phyloP scores from a whole-genome alignment of 1,284 basidiomycete genomes.

The Cutaneotrichosporon cyanovorans region DNA sequence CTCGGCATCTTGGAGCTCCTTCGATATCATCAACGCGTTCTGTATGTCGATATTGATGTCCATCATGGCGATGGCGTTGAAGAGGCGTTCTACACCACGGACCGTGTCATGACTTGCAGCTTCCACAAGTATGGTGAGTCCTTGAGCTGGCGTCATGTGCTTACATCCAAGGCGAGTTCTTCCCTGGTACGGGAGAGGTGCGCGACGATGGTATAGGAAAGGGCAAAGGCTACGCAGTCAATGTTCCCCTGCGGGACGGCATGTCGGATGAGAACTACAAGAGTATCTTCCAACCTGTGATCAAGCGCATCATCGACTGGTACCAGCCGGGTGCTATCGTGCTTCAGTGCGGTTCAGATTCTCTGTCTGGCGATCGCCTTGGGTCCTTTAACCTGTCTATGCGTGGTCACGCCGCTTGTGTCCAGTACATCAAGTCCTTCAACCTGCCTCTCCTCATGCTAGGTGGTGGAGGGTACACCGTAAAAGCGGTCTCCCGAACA shows the following conservation, averaged over 20 bases:
- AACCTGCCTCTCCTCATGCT: conserved; percentile 85
- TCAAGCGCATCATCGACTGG: conserved; percentile 87
- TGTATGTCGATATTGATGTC: conserved; percentile 98
- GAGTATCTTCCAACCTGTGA: conserved; percentile 92
- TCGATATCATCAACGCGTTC: conserved; percentile 84
- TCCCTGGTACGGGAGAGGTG: conserved; percentile 95
- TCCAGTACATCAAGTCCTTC: conserved; percentile 94
- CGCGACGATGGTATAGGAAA: conserved; percentile 87
- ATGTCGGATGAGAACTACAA: conserved; percentile 95
- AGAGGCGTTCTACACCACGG: conserved; percentile 98
- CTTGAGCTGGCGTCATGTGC: neutral
- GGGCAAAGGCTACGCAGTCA: conserved; percentile 86
- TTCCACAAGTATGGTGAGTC: conserved; percentile 88
- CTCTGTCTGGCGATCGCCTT: conserved; percentile 90
- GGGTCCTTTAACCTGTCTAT: conserved; percentile 96
- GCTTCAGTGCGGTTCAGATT: conserved; percentile 97
- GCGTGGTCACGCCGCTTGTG: conserved; percentile 96
- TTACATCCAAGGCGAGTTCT: conserved; percentile 60
- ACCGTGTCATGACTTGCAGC: conserved; percentile 95
- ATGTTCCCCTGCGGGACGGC: conserved; percentile 92
- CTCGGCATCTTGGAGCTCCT: conserved; percentile 92
- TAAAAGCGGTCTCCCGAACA: conserved; percentile 91
- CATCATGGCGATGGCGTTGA: conserved; percentile 99
- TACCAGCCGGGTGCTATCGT: conserved; percentile 96
- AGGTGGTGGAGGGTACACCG: conserved; percentile 97